Evolutionary conservation across 2,329 filamentous ascomycete species (phyloP).

Genomic region (Ophiostoma populinum): DNA sequence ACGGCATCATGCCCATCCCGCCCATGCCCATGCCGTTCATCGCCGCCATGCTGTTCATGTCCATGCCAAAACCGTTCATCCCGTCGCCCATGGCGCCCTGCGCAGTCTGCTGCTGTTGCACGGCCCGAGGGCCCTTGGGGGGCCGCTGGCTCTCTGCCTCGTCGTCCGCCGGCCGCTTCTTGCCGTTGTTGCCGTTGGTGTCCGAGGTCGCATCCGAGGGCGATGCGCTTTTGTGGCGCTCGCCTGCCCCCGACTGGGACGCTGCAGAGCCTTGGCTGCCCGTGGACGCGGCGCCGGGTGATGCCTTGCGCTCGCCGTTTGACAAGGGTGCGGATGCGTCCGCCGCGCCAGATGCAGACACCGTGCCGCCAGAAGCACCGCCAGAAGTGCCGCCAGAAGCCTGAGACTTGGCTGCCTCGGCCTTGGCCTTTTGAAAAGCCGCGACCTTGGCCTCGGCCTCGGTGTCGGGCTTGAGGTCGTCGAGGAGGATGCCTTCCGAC

Average conservation of each 20-base stretch:
- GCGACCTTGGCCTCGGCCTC: slow-evolving; percentile 65
- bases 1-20: slow-evolving; percentile 19
- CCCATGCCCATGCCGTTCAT: slow-evolving; percentile 27
- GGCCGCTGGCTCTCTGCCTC: slow-evolving; percentile 45
- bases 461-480: slow-evolving; percentile 72
- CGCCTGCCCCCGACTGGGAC: not conserved
- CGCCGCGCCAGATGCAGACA: slow-evolving; percentile 13
- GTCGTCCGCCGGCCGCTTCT: slow-evolving; percentile 73
- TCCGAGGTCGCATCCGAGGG: slow-evolving; percentile 5
- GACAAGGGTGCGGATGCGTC: slow-evolving; percentile 8
- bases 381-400: too few relatives aligned
- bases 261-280: not conserved
- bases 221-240: not conserved
- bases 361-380: too few relatives aligned
- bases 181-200: slow-evolving; percentile 26
- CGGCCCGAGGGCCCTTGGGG: slow-evolving; percentile 47
- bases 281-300: not conserved
- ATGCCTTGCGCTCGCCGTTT: not conserved
- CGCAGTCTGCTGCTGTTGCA: slow-evolving; percentile 35
- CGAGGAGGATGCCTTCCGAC: slow-evolving; percentile 79
- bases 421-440: slow-evolving; percentile 36
- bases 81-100: slow-evolving; percentile 7
- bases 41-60: slow-evolving; percentile 15
- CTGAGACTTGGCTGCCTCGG: slow-evolving; percentile 1
- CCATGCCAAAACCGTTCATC: slow-evolving; percentile 11